phyloP scores from a whole-genome alignment of 2,329 filamentous ascomycete species.

The Aurifilum marmelostoma region DNA sequence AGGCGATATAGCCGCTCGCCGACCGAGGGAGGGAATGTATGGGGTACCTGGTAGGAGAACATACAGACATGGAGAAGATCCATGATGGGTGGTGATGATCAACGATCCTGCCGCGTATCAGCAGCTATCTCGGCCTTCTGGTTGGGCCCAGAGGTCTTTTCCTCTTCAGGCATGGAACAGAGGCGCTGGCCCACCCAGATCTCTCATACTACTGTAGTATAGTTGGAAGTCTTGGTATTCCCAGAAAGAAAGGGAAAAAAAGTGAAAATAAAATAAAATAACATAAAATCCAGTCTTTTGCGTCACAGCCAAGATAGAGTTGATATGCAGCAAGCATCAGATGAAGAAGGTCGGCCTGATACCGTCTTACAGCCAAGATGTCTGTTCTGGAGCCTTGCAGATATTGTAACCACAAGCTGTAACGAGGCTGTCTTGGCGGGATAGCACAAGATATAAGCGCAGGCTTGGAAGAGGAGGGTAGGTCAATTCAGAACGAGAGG shows the following conservation, averaged over 20 bases:
- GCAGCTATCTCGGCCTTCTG: conserved; percentile 18
- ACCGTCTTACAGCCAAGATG: conserved; percentile 13
- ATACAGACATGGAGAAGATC: background rate
- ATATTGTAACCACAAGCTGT: background rate
- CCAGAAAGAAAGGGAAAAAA: background rate
- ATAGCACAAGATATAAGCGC: background rate
- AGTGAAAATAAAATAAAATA: no score
- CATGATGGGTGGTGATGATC: background rate
- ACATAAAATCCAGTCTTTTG: no score
- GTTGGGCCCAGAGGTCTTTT: conserved; percentile 28
- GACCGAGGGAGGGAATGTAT: conserved; percentile 1
- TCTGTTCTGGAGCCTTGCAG: conserved; percentile 4
- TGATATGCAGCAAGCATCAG: background rate
- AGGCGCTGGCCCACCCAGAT: conserved; percentile 5
- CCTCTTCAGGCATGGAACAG: conserved; percentile 20
- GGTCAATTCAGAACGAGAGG: background rate
- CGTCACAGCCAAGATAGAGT: background rate
- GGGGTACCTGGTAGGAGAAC: background rate
- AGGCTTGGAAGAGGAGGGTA: background rate
- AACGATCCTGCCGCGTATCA: conserved; percentile 9
- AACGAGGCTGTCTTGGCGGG: conserved; percentile 15
- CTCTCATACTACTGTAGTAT: background rate
- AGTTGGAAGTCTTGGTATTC: background rate
- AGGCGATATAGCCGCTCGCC: conserved; percentile 15
- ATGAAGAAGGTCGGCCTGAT: background rate